phyloP scores from a whole-genome alignment of 257 asterid species.

The Solanum chiquidenum region DNA sequence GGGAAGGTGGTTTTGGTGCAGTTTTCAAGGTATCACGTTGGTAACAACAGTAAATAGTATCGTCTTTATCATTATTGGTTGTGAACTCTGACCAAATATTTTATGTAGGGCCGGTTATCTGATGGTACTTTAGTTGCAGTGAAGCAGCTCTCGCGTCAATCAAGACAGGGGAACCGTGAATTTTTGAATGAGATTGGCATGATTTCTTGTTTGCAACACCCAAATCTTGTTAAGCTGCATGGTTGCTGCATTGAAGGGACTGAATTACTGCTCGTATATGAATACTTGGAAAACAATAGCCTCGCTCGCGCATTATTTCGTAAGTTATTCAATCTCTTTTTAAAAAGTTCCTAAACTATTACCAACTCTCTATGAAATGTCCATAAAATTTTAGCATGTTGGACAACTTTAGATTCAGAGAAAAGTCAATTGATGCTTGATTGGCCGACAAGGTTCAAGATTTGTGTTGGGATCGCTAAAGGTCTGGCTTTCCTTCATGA shows the following conservation, averaged over 20 bases:
- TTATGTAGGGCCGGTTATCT: constrained; percentile 47
- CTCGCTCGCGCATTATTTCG: constrained; percentile 68
- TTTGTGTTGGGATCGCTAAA: constrained; percentile 68
- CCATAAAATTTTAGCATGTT: not conserved
- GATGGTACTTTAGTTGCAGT: constrained; percentile 79
- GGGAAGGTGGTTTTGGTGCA: constrained; percentile 96
- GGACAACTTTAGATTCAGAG: constrained; percentile 28
- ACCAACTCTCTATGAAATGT: not conserved
- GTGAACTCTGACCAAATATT: constrained; percentile 6
- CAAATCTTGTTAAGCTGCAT: constrained; percentile 74
- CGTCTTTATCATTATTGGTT: not conserved
- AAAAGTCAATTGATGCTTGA: constrained; percentile 52
- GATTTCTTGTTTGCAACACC: constrained; percentile 78
- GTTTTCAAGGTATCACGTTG: constrained; percentile 60
- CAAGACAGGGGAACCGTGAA: constrained; percentile 82
- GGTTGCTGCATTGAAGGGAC: constrained; percentile 86
- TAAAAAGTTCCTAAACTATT: not conserved
- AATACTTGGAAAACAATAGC: constrained; percentile 84
- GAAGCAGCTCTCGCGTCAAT: constrained; percentile 72
- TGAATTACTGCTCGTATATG: constrained; percentile 68
- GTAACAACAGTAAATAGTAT: not conserved
- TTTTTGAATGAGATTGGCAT: constrained; percentile 74
- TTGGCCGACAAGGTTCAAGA: constrained; percentile 73
- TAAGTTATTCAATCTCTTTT: constrained; percentile 8
- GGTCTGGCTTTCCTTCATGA: constrained; percentile 87